A percentile compares a stretch with the other conserved stretches of the same genome.
These are phyloP conservation scores for Talaromyces atroroseus DNA, from an alignment of 2,329 filamentous ascomycete species.

Conservation along the genomic window DNA sequence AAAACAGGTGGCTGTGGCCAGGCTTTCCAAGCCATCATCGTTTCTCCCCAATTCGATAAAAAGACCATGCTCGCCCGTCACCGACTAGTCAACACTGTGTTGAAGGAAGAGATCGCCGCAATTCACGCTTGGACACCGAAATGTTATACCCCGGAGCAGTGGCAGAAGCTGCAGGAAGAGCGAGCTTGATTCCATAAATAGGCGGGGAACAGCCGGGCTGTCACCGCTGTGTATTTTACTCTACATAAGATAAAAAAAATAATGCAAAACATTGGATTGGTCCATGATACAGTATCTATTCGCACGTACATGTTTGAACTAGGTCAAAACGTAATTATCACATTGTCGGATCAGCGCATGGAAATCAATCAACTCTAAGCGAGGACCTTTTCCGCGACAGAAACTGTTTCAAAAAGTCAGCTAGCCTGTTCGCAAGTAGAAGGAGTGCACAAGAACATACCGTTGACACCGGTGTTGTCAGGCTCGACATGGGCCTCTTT, in stretches of 20 bases:
- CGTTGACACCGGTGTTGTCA: slow-evolving; percentile 76
- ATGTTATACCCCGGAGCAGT: slow-evolving; percentile 88
- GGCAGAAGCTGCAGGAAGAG: slow-evolving; percentile 60
- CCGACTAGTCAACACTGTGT: slow-evolving; percentile 73
- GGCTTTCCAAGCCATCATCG: slow-evolving; percentile 65
- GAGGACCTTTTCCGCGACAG: slow-evolving; percentile 46
- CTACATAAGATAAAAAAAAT: background rate
- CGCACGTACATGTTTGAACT: background rate
- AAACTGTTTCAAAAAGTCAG: slow-evolving; percentile 32
- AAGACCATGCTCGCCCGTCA: slow-evolving; percentile 77
- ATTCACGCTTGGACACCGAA: slow-evolving; percentile 96
- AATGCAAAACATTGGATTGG: background rate
- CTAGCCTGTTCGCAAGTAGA: background rate
- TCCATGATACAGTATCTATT: background rate
- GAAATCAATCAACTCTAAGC: slow-evolving; percentile 22
- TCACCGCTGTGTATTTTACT: slow-evolving; percentile 8
- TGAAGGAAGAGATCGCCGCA: slow-evolving; percentile 81
- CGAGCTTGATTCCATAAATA: slow-evolving; percentile 12
- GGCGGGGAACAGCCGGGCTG: slow-evolving; percentile 5
- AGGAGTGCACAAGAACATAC: slow-evolving; percentile 40
- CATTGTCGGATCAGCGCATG: background rate
- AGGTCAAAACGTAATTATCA: background rate
- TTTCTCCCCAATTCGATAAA: slow-evolving; percentile 63
- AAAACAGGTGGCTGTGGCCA: slow-evolving; percentile 63
- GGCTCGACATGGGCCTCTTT: slow-evolving; percentile 77